Evolutionary conservation across 2,329 filamentous ascomycete genomes (phyloP), one percentile per base, ranked within the genome.

Genomic region (Claviceps spartinae): DNA sequence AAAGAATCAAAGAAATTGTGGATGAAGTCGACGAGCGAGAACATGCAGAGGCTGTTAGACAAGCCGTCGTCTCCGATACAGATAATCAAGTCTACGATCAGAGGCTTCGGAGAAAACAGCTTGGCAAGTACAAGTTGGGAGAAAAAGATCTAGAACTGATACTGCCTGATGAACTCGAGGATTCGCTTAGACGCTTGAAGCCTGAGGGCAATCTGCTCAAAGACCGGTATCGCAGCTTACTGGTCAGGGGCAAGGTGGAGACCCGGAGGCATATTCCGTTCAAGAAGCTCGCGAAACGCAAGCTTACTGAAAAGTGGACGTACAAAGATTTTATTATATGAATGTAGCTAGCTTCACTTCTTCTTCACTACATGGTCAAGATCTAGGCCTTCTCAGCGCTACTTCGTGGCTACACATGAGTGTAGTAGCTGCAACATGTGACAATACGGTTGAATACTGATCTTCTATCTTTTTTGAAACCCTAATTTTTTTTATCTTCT

Each of bases 131-230:
- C 63, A 80, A 79, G 58, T 69, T 93, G 45, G 89, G 88, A 0
- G 83, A 93, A 63, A 86, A 86, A 65, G 74, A 87, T 56, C 72
- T 97, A 61, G 82, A 96, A 68, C 67, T 96, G 60, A 76, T 96
- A 55, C 68, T 96, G 55, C 78, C 88, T 42, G 82, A 97, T 69
- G 81, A 98, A 72, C 68, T 93, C 62, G 77, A 95, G 68, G 80
- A 95, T 63, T 83, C 88, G 48, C 70, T 96, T 62, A 69, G 93
- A 63, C 69, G 89, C 63, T 70, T 95, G 58, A 95, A 91, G 68
- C 93, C 93, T 0, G 93, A 98, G 68, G 93, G 93, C n/a, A 97
- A 96, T 64, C 72, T 96, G 41, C 74, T 98, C 59, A 88, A 88
- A 59, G 93, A 98, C 63, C 79, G 93, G 49, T 97, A 95, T 73